Conservation (phyloP, 768 basidiomycete species). For the Antrodiella citrinella region DNA sequence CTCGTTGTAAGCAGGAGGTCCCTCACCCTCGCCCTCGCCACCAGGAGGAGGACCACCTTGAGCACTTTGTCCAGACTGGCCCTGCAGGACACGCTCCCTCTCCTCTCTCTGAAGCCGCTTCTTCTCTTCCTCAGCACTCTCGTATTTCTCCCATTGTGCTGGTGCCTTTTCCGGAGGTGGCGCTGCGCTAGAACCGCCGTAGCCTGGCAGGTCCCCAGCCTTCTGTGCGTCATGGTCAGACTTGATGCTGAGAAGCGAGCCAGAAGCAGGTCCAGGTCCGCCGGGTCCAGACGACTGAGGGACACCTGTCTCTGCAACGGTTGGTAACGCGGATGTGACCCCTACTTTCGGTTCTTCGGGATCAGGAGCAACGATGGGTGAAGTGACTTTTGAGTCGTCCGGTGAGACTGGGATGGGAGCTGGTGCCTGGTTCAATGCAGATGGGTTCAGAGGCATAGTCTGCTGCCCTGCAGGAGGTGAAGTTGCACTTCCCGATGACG, state of each 20-base stretch:
- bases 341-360: conserved; percentile 20
- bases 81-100: conserved; percentile 37
- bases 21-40: conserved; percentile 19
- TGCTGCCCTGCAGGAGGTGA: conserved; percentile 7
- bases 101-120: conserved; percentile 45
- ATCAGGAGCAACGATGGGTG: conserved; percentile 22
- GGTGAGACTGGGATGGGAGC: conserved; percentile 17
- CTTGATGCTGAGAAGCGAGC: conserved; percentile 49
- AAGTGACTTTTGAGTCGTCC: conserved; percentile 10
- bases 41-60: conserved; percentile 22
- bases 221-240: too few relatives aligned
- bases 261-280: conserved; percentile 62
- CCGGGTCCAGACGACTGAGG: conserved; percentile 43
- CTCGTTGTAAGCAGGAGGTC: conserved; percentile 39
- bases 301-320: conserved; percentile 71
- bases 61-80: too few relatives aligned
- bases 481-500: too few relatives aligned
- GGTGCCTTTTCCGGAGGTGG: conserved; percentile 43
- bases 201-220: too few relatives aligned
- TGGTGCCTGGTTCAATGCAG: conserved; percentile 22
- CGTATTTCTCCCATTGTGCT: too few relatives aligned
- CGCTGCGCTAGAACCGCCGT: background rate
- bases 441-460: conserved; percentile 24
- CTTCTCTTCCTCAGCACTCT: conserved; percentile 63
- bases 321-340: conserved; percentile 38